Evolutionary conservation across 2,329 filamentous ascomycete genomes (phyloP), one percentile per base, ranked within the genome.

Genomic region (Aspergillus oerlinghausenensis): DNA sequence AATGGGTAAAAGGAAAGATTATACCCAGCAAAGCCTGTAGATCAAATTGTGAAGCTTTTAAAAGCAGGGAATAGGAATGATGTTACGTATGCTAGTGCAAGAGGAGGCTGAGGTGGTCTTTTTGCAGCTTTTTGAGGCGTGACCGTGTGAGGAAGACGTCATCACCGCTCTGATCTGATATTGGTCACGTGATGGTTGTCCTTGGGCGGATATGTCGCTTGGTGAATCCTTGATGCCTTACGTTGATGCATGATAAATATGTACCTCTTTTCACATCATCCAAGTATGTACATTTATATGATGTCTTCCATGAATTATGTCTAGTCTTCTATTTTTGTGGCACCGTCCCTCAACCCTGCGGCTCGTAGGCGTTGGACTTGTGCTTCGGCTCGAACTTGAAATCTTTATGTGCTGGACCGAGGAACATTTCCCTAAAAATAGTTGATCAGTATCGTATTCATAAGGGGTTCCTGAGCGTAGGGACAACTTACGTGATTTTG

Each of bases 361-460:
- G 86, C 54, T 92, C 89, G 70, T 96, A 96, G 53, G 87, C 84
- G 71, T 96, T 95, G 49, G 90, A 94, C 80, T 96, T 97, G 80
- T 99, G 94, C 81, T 99, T 99, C 3, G 94, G 94, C 77, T 93
- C 86, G 77, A 97, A 99, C 63, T 88, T 87, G 82, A 97, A 99
- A 66, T 90, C 88, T 42, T 89, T 86, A 65, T 96, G 90, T 6
- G 91, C 89, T 49, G 91, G 91, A 7, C 94, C 94, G 19, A 99
- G 82, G 79, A 95, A 99, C 92, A 99, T 97, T 73, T 99, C 94
- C 73, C 93, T 96, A 17, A 58, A 52, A 52, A 42, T 35, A 19
- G 21, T 17, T 59, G 48, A 60, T 63, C 40, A 58, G 55, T 10
- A 57, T 45, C 21, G 14, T 11, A 26, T 50, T 32, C 23, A 57